Evolutionary conservation across 2,329 filamentous ascomycete species (phyloP).

Genomic region (Trichoderma breve): DNA sequence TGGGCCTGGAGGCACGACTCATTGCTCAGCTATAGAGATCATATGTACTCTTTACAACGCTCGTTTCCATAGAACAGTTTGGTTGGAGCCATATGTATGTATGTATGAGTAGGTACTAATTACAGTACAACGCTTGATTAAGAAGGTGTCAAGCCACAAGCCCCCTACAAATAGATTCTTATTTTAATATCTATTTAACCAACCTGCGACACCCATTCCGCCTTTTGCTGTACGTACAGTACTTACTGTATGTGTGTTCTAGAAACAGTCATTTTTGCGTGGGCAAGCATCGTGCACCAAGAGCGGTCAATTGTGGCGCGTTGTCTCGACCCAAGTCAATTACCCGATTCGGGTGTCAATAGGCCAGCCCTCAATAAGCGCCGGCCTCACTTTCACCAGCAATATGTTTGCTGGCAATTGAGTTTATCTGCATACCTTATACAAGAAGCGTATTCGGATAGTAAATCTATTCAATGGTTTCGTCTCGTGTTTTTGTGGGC

Average conservation of each 20-base stretch:
- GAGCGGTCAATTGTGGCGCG: neutral
- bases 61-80: too few relatives aligned
- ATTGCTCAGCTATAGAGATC: too few relatives aligned
- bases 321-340: neutral
- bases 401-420: neutral
- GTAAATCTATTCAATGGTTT: neutral
- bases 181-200: too few relatives aligned
- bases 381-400: neutral
- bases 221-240: neutral
- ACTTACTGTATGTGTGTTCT: too few relatives aligned
- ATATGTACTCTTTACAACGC: too few relatives aligned
- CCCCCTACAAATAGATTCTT: too few relatives aligned
- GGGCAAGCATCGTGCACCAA: neutral
- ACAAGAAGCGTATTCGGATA: neutral
- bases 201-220: neutral
- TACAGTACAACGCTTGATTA: too few relatives aligned
- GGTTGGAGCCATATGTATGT: too few relatives aligned
- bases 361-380: constrained; percentile 20
- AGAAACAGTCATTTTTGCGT: neutral
- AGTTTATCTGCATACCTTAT: neutral
- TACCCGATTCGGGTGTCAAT: constrained; percentile 20
- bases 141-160: too few relatives aligned
- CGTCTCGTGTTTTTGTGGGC: neutral
- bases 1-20: neutral
- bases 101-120: too few relatives aligned